These are phyloP conservation scores for Penicillium bialowiezense DNA, from an alignment of 495 filamentous ascomycete genomes.

Conservation along the genomic window DNA sequence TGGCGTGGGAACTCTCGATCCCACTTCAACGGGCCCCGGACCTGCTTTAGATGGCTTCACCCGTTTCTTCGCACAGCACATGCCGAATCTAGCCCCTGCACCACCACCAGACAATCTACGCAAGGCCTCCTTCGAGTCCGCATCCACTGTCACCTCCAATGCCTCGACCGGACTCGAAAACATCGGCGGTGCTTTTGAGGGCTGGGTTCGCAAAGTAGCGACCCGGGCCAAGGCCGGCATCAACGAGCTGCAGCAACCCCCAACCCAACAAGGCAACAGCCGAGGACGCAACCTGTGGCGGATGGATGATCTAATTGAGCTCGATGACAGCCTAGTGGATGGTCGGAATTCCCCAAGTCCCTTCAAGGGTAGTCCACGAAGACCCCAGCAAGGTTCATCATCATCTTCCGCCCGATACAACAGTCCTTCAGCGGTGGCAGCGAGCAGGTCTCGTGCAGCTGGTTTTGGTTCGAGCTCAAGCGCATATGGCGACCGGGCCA, in stretches of 20 bases:
- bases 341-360: slow-evolving; percentile 23
- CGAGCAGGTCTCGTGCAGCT: slow-evolving; percentile 42
- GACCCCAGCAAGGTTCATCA: slow-evolving; percentile 21
- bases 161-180: slow-evolving; percentile 68
- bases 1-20: slow-evolving; percentile 77
- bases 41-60: slow-evolving; percentile 79
- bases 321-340: slow-evolving; percentile 58
- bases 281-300: slow-evolving; percentile 38
- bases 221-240: slow-evolving; percentile 43
- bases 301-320: slow-evolving; percentile 78
- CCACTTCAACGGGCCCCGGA: slow-evolving; percentile 66
- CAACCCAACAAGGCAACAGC: slow-evolving; percentile 27
- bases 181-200: slow-evolving; percentile 79
- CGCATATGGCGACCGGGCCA: slow-evolving; percentile 21
- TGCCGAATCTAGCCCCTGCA: slow-evolving; percentile 63
- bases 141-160: slow-evolving; percentile 39
- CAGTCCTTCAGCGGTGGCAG: slow-evolving; percentile 30
- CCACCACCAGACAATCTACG: slow-evolving; percentile 25
- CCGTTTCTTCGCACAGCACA: slow-evolving; percentile 70
- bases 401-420: slow-evolving; percentile 23
- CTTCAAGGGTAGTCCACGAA: slow-evolving; percentile 16
- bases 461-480: slow-evolving; percentile 10
- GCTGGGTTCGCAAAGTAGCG: slow-evolving; percentile 81
- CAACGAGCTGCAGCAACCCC: slow-evolving; percentile 39
- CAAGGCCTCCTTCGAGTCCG: slow-evolving; percentile 42